Percentiles rank a stretch among this genome's conserved stretches.
Conservation (phyloP, 2,329 filamentous ascomycete genomes). For the Penicillium sp. region DNA sequence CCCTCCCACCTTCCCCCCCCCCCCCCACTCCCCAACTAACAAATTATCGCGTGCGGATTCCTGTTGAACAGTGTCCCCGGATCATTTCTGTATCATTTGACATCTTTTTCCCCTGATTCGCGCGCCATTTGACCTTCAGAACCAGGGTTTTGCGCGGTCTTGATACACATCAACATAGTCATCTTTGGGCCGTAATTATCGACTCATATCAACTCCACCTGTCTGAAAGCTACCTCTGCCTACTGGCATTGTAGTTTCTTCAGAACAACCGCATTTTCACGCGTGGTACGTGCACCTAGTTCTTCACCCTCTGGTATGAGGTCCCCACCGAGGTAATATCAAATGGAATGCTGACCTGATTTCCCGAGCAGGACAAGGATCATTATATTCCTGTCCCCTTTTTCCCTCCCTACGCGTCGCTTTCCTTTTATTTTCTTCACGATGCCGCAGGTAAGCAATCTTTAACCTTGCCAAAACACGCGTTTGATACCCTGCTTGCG, state of each 20-base stretch:
- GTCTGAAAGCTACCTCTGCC: constrained; percentile 15
- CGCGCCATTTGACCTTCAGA: constrained; percentile 21
- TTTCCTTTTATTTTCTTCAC: constrained; percentile 32
- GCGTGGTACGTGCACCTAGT: constrained; percentile 37
- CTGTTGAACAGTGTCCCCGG: constrained; percentile 12
- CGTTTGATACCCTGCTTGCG: constrained; percentile 8
- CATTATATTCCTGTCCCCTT: constrained; percentile 27
- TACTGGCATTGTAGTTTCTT: constrained; percentile 23
- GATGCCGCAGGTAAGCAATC: constrained; percentile 57
- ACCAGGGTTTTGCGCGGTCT: constrained; percentile 24
- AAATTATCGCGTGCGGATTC: constrained; percentile 14
- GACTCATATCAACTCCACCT: constrained; percentile 20
- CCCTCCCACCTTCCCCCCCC: no score
- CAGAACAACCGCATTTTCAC: constrained; percentile 33
- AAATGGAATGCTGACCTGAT: constrained; percentile 39
- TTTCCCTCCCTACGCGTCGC: constrained; percentile 21
- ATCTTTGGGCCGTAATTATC: constrained; percentile 23
- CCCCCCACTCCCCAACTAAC: constrained; percentile 13
- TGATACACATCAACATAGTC: constrained; percentile 29
- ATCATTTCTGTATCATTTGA: constrained; percentile 16
- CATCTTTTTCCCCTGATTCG: constrained; percentile 13
- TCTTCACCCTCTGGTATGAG: constrained; percentile 31
- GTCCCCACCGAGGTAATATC: constrained; percentile 32
- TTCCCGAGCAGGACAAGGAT: constrained; percentile 26
- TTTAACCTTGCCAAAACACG: constrained; percentile 21